These are phyloP conservation scores for Collybiopsis luxurians DNA, from an alignment of 768 basidiomycete genomes.

Conservation along the genomic window DNA sequence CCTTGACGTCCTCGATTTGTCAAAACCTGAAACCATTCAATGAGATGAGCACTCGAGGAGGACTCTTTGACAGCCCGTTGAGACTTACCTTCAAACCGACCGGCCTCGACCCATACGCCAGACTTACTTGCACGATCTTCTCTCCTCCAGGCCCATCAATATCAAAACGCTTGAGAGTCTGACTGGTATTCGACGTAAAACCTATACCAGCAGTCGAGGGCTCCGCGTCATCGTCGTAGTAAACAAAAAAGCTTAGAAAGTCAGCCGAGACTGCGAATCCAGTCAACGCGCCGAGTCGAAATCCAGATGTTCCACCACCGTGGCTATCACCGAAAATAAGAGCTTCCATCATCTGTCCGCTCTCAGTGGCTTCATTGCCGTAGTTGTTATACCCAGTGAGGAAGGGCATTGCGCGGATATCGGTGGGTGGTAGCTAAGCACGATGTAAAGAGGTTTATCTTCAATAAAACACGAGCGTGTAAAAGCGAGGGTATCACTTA, in stretches of 20 bases:
- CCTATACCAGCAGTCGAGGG: background rate
- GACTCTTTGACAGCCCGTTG: background rate
- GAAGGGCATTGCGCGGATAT: background rate
- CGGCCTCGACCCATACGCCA: background rate
- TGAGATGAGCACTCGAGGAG: background rate
- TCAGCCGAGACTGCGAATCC: background rate
- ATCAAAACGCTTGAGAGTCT: background rate
- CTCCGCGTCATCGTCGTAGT: background rate
- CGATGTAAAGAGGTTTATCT: no score
- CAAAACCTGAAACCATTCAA: background rate
- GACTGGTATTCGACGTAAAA: no score
- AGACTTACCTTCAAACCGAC: background rate
- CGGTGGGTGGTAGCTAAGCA: background rate
- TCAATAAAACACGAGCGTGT: background rate
- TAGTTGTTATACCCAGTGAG: background rate
- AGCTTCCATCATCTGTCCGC: background rate
- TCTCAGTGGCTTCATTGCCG: background rate
- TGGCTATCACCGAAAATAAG: slow-evolving; percentile 1
- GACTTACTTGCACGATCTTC: background rate
- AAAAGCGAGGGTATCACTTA: background rate
- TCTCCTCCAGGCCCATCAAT: slow-evolving; percentile 1
- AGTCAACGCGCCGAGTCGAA: background rate
- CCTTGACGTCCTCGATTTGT: background rate
- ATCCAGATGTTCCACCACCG: background rate
- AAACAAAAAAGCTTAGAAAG: background rate